These are phyloP conservation scores for Fusarium sp. DNA, from an alignment of 2,329 filamentous ascomycete species.

Conservation along the genomic window DNA sequence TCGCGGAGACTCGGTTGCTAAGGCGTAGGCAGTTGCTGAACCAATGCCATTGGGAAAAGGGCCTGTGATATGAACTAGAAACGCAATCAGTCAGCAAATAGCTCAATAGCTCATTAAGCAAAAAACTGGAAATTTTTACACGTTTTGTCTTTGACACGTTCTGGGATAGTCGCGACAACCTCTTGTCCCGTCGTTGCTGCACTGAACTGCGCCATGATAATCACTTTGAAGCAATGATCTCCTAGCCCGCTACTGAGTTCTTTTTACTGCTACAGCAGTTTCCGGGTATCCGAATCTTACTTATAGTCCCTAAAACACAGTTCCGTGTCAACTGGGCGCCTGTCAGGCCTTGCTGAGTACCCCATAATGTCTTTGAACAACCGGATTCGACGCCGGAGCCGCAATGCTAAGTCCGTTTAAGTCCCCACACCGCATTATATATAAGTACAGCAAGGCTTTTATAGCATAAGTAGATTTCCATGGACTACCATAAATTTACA, in stretches of 20 bases:
- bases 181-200: not conserved
- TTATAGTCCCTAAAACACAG: not conserved
- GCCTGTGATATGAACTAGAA: not conserved
- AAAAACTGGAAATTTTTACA: fast-evolving
- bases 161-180: not conserved
- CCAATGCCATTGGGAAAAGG: not conserved
- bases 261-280: fast-evolving
- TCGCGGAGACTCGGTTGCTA: not conserved
- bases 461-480: fast-evolving
- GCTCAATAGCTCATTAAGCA: fast-evolving
- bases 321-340: not conserved
- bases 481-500: no score
- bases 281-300: not conserved
- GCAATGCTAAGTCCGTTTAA: not conserved
- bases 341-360: no score
- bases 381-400: not conserved
- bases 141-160: not conserved
- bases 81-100: not conserved
- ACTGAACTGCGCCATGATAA: not conserved
- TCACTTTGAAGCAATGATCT: not conserved
- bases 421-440: not conserved
- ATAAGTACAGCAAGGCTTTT: fast-evolving
- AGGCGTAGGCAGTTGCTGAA: not conserved
- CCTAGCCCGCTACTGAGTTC: fast-evolving
- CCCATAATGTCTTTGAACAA: not conserved